Base-by-base conservation (phyloP, 306 rosid species). In the Quercus variabilis region DNA sequence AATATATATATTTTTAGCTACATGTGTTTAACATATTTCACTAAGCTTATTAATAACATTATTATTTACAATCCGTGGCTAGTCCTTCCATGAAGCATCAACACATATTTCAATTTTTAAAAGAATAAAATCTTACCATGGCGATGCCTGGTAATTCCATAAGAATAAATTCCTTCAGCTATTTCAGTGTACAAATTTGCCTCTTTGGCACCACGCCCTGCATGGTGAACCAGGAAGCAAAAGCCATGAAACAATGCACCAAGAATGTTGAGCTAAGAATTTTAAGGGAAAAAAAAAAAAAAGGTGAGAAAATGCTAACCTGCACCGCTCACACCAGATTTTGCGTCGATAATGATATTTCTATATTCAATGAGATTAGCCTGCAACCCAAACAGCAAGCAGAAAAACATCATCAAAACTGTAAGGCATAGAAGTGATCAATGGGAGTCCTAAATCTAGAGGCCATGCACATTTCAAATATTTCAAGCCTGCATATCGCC, bases 261-360 rank as follows among this genome's bases (percentile, higher is more conserved):
- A 5, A 71, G 38, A 79, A 57, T 55, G 62, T 55, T 55, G 62
- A 13, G 57, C 14, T 1, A 52, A 63, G 60, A 30, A 67, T 62
- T 57, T 17, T 71, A 18, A 14, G n/a, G 57, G 57, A 67, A 74
- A 64, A 59, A 23, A 64, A 74, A 64, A 56, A 5, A 64, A 55
- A 52, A 20, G 67, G 58, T 63, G 51, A 73, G 76, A 81, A 62
- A 84, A 86, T 77, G 62, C 89, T 77, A 63, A 95, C 99, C 98
- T 86, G 98, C 99, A 80, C 99, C 98, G 60, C 96, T 95, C 69
- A 95, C 99, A 64, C 94, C 99, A 75, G 99, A 95, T 84, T 95
- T 95, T n/a, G 98, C 78, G 83, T 95, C 98, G 69, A 92, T 89
- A 58, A 90, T 92, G 70, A 93, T 87, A 85, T 89, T 89, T 69